phyloP scores from a whole-genome alignment of 2,329 filamentous ascomycete species.

The Rutstroemia sp. region DNA sequence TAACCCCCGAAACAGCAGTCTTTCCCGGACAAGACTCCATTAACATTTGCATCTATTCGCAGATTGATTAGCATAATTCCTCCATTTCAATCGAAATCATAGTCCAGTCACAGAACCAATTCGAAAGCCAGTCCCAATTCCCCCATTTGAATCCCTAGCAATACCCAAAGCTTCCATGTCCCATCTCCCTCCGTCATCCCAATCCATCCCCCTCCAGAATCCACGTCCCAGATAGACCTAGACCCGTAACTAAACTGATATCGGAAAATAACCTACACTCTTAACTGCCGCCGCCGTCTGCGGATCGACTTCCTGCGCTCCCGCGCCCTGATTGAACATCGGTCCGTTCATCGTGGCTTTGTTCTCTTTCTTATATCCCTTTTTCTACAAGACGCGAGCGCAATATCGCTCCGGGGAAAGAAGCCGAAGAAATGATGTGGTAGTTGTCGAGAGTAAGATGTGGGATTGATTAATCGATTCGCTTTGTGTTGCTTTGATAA shows the following conservation, averaged over 20 bases:
- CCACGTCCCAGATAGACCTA: not conserved
- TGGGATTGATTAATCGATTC: not conserved
- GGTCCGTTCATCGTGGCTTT: constrained; percentile 22
- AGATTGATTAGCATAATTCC: not conserved
- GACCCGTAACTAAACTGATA: not conserved
- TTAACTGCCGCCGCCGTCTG: constrained; percentile 26
- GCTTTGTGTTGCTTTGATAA: not conserved
- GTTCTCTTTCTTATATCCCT: too few relatives aligned
- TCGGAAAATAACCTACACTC: constrained; percentile 19
- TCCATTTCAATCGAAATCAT: not conserved
- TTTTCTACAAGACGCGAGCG: too few relatives aligned
- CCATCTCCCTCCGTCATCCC: not conserved
- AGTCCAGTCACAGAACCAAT: not conserved
- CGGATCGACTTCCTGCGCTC: constrained; percentile 18
- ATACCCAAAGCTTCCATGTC: not conserved
- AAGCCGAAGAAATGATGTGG: not conserved
- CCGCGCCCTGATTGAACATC: constrained; percentile 14
- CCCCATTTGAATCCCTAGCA: not conserved
- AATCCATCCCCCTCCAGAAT: not conserved
- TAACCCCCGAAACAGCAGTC: constrained; percentile 79
- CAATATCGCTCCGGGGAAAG: too few relatives aligned
- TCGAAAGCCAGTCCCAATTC: not conserved
- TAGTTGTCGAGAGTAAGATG: not conserved
- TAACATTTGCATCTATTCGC: constrained; percentile 27
- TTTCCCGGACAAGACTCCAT: constrained; percentile 95